Evolutionary conservation across 352 stramenopile species (phyloP).

Genomic region (Phytophthora sojae): DNA sequence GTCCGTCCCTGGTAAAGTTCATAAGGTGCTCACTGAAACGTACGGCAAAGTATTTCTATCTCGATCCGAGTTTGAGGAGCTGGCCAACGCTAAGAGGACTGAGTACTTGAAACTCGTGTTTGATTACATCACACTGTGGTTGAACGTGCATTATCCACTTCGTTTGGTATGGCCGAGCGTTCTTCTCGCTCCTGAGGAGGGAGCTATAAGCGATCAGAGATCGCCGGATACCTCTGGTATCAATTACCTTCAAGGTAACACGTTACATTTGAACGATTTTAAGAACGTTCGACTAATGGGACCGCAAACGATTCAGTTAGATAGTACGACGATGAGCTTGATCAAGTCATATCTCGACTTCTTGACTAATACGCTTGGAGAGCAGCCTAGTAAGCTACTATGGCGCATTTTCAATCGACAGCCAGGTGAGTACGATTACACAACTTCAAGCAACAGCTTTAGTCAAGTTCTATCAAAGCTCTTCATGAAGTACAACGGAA

Average conservation of each 20-base stretch:
- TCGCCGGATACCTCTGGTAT: too few species aligned
- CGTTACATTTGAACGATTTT: not conserved
- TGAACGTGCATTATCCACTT: not conserved
- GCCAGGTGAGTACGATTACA: not conserved
- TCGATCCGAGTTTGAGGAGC: not conserved
- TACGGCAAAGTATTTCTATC: not conserved
- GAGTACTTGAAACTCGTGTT: not conserved
- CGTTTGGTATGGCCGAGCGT: not conserved
- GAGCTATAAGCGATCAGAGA: too few species aligned
- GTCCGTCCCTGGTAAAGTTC: not conserved
- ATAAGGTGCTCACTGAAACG: not conserved
- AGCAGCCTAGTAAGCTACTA: not conserved
- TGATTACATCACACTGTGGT: not conserved
- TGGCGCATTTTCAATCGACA: not conserved
- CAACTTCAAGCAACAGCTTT: not conserved
- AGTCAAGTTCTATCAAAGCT: not conserved
- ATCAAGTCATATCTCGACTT: not conserved
- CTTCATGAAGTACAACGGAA: not conserved
- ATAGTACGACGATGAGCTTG: not conserved
- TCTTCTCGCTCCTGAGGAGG: not conserved
- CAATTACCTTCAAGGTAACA: not conserved
- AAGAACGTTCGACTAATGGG: not conserved
- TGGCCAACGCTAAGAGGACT: not conserved
- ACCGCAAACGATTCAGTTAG: not conserved
- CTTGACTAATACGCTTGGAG: not conserved